Base-by-base conservation (phyloP, 2,329 filamentous ascomycete genomes). In the Colletotrichum australisinense region DNA sequence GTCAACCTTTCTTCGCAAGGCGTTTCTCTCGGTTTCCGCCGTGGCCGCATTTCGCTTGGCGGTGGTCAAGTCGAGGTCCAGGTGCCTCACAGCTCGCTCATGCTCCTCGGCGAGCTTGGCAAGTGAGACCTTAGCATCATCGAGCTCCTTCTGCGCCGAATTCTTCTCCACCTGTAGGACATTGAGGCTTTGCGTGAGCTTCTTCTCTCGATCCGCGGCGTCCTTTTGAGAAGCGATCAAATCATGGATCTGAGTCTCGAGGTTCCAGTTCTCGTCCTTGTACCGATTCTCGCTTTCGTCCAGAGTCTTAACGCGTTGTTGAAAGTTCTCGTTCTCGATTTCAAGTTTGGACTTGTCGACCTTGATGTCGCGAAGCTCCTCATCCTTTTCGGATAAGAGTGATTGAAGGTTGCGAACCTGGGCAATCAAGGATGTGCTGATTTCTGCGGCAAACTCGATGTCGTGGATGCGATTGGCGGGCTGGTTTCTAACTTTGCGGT, bases 231-330 rank as follows among this genome's bases (percentile, higher is more conserved):
- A 88, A 8, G 93, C 89, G 65, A 93, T 88, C 55, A 96, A 87
- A 75, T 98, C 95, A 78, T 98, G 97, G 26, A 97, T 89, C 78
- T 95, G 94, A 0, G 95, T 97, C 83, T 99, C 97, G 49, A 99
- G 88, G 75, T 94, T 96, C 97, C 97, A 99, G 81, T 98, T 99
- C 83, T 98, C 97, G 79, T 99, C 97, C 84, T 98, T 98, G 85
- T 97, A 98, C 65, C 94, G 93, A 79, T 97, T 93, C 82, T 99
- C 97, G 80, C 94, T 98, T 83, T 99, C 97, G 78, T 98, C 95
- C 53, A 98, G 87, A 7, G 90, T 89, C 79, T 94, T 93, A 76
- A 98, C 86, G 42, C 95, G 91, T 81, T 97, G 94, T 66, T 93
- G 90, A 75, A 97, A 90, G 3, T 89, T 91, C 80, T 97, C 93